Base-by-base conservation (phyloP, 2,329 filamentous ascomycete genomes). In the Gyromitra esculenta region DNA sequence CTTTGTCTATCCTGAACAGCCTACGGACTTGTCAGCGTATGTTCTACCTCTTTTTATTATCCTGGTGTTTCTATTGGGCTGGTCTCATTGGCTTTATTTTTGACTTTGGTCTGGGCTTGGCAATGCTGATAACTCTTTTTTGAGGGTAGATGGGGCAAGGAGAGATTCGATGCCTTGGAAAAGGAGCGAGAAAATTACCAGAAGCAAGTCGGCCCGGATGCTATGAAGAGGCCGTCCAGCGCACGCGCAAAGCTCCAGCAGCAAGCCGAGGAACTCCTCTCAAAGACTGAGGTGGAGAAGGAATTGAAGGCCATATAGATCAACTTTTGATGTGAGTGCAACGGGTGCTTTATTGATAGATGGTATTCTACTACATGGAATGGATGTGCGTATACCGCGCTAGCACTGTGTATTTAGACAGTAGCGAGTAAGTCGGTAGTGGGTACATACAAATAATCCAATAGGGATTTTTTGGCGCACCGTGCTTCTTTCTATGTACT, bases 1-100 rank as follows among this genome's bases (percentile, higher is more conserved):
- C 3, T 99, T 99, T 85, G 89, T 92, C 73, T 98, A 93, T 91
- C 96, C 96, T 0, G 87, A 89, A 79, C 84, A 86, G 79, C 92
- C 93, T 3, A 84, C 86, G 79, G 87, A 91, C 82, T 85, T 88
- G 77, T 83, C 86, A 73, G 84, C 86, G 83, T 94, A 80, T 71
- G 77, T 64, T 52, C 65, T 67, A 31, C 35, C 35, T 52, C 64
- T 59, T 69, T 11, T n/a, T 13, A 1, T n/a, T n/a, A 37, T 35
- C 5, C 11, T 73, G 72, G 64, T 13, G 43, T 60, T 71, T 31
- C 25, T 63, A 72, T 70, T 63, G 68, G 39, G 35, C 50, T 70
- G 7, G 52, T 13, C 63, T n/a, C 7, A n/a, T 59, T 52, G 63
- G 54, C 35, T 6, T 59, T 31, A 39, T 37, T 48, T 68, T 13